Conservation (phyloP, 768 basidiomycete genomes). For the Mycena pura region DNA sequence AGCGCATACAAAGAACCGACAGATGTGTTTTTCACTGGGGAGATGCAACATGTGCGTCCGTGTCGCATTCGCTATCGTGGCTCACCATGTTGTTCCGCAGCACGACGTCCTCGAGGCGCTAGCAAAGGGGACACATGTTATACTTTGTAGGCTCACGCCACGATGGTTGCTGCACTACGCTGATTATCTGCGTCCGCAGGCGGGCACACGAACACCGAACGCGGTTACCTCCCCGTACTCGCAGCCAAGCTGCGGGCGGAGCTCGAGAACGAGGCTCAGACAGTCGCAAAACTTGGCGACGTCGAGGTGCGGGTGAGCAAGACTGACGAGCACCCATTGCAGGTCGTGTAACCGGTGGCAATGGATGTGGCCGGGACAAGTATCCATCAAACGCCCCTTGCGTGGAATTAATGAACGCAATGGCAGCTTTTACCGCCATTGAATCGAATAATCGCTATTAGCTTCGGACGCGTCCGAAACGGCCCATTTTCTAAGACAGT, state of each 20-base stretch:
- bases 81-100: conserved; percentile 49
- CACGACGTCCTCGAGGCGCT: conserved; percentile 88
- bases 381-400: no score
- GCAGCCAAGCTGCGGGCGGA: conserved; percentile 65
- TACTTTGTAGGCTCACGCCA: conserved; percentile 75
- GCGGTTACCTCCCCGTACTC: conserved; percentile 85
- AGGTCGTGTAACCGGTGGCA: conserved; percentile 54
- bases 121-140: conserved; percentile 76
- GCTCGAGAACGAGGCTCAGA: conserved; percentile 45
- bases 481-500: no score
- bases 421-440: no score
- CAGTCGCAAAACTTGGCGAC: conserved; percentile 42
- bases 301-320: conserved; percentile 76
- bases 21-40: conserved; percentile 91
- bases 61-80: conserved; percentile 20
- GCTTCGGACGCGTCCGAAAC: no score
- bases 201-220: conserved; percentile 95
- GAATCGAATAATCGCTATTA: no score
- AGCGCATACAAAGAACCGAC: conserved; percentile 60
- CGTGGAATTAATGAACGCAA: no score
- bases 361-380: no score
- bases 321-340: conserved; percentile 77
- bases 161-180: no score
- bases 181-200: conserved; percentile 56
- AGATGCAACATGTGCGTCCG: conserved; percentile 83